phyloP scores from a whole-genome alignment of 768 basidiomycete species.

The Lactarius akahatsu region DNA sequence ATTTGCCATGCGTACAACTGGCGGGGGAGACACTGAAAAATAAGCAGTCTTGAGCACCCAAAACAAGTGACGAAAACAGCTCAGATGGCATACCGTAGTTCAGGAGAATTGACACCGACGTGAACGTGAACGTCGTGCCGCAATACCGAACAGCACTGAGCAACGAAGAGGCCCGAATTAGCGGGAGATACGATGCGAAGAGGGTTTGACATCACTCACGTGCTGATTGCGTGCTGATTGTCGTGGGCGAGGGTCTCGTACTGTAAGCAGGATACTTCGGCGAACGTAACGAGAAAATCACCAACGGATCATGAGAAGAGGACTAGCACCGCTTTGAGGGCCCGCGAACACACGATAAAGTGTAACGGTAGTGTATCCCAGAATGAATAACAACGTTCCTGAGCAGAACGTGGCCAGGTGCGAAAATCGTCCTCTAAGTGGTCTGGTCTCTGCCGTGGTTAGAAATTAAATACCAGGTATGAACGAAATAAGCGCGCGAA shows the following conservation, averaged over 20 bases:
- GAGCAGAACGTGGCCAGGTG: constrained; percentile 89
- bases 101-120: constrained; percentile 82
- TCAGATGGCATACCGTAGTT: constrained; percentile 63
- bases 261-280: constrained; percentile 14
- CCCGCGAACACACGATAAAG: constrained; percentile 75
- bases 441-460: constrained; percentile 41
- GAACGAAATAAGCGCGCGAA: no score
- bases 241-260: constrained; percentile 29
- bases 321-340: constrained; percentile 63
- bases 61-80: not conserved
- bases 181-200: not conserved
- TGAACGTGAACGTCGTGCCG: constrained; percentile 87
- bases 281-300: constrained; percentile 11
- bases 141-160: constrained; percentile 82
- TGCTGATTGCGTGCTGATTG: constrained; percentile 52
- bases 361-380: constrained; percentile 79
- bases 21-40: constrained; percentile 80
- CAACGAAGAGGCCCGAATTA: not conserved
- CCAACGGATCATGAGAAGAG: constrained; percentile 80
- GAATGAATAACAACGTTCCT: constrained; percentile 83
- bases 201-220: constrained; percentile 49
- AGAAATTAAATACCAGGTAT: not conserved
- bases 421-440: constrained; percentile 79
- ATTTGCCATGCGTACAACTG: constrained; percentile 87
- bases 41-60: constrained; percentile 15